Conservation (phyloP, 768 basidiomycete genomes). For the Trametes elegans region DNA sequence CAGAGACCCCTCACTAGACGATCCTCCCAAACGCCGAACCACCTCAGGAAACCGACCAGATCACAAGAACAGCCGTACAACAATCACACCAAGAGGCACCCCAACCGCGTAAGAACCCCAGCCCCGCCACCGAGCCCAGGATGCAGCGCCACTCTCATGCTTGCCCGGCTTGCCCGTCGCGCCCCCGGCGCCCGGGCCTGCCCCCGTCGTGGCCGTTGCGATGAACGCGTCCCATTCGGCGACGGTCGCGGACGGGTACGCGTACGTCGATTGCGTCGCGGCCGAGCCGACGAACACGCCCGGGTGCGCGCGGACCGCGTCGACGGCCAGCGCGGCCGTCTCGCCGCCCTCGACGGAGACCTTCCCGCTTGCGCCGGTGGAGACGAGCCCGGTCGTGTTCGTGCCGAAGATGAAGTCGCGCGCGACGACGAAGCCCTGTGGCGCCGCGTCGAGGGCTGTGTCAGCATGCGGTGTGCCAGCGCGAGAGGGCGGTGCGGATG, state of each 20-base stretch:
- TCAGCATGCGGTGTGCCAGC: too few species aligned
- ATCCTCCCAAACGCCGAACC: too few species aligned
- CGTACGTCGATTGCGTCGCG: constrained; percentile 25
- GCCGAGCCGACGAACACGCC: constrained; percentile 54
- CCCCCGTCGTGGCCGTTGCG: constrained; percentile 24
- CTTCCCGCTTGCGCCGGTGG: constrained; percentile 26
- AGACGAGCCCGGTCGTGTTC: constrained; percentile 59
- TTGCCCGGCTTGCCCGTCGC: too few species aligned
- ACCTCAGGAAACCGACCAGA: too few species aligned
- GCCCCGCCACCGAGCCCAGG: too few species aligned
- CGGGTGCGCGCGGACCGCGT: constrained; percentile 51
- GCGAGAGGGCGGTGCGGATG: constrained; percentile 27
- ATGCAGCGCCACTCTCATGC: too few species aligned
- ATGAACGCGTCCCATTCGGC: constrained; percentile 33
- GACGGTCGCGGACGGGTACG: constrained; percentile 32
- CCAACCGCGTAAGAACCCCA: too few species aligned
- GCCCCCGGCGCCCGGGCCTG: too few species aligned
- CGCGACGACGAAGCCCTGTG: constrained; percentile 60
- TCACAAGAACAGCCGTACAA: too few species aligned
- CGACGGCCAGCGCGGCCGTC: constrained; percentile 40
- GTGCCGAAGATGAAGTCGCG: constrained; percentile 68
- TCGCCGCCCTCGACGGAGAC: constrained; percentile 49
- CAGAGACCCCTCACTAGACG: too few species aligned
- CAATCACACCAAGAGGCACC: too few species aligned
- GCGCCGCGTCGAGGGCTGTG: too few species aligned